These are phyloP conservation scores for Cladosporium phlei DNA, from an alignment of 2,329 filamentous ascomycete species.

Conservation along the genomic window DNA sequence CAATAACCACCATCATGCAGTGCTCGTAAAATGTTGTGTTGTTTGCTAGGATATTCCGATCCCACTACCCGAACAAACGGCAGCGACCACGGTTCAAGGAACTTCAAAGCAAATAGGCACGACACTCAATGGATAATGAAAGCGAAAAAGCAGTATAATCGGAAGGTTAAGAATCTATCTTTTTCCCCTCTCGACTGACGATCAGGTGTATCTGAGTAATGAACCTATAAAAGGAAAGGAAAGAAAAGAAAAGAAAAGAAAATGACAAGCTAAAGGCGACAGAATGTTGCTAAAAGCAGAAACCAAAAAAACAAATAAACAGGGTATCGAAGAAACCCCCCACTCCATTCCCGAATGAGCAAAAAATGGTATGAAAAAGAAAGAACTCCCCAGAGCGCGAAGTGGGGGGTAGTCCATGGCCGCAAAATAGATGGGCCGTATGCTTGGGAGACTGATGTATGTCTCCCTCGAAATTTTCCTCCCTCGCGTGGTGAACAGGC, in stretches of 20 bases:
- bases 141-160: not conserved
- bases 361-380: constrained; percentile 3
- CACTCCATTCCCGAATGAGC: constrained; percentile 5
- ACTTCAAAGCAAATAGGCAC: too few relatives aligned
- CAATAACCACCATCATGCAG: too few relatives aligned
- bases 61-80: too few relatives aligned
- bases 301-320: not conserved
- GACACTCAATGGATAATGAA: not conserved
- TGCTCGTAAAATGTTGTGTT: too few relatives aligned
- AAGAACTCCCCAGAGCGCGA: constrained; percentile 1
- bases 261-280: too few relatives aligned
- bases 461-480: not conserved
- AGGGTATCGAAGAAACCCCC: constrained; percentile 13
- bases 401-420: not conserved
- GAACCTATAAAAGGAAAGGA: not conserved
- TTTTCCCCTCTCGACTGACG: not conserved
- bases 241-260: not conserved
- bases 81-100: too few relatives aligned
- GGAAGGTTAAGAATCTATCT: not conserved
- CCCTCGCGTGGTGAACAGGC: constrained; percentile 4
- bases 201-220: not conserved
- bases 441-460: too few relatives aligned
- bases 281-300: constrained; percentile 3
- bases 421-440: not conserved
- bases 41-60: too few relatives aligned